These are phyloP conservation scores for Hypericum androsaemum DNA, from an alignment of 345 rosid species.

Conservation along the genomic window DNA sequence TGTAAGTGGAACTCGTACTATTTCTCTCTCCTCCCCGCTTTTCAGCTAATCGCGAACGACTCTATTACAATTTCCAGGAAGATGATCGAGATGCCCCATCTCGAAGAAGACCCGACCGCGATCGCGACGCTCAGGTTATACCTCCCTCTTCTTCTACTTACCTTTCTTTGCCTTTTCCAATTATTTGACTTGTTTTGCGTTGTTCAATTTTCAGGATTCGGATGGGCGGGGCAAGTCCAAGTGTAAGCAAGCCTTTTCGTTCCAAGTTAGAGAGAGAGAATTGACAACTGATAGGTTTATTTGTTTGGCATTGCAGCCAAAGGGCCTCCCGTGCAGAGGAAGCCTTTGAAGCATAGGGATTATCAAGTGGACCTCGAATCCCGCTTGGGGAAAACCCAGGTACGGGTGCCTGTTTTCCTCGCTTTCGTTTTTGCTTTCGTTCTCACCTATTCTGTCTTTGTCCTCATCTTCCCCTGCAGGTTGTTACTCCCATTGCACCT, in stretches of 20 bases:
- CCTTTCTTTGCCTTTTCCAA: neutral
- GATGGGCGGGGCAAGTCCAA: slow-evolving; percentile 59
- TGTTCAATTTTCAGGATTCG: slow-evolving; percentile 42
- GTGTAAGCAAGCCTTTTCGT: slow-evolving; percentile 29
- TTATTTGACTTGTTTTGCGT: neutral
- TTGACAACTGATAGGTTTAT: neutral
- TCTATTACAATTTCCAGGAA: too few relatives aligned
- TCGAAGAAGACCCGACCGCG: too few relatives aligned
- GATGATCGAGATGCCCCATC: too few relatives aligned
- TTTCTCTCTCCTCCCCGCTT: neutral
- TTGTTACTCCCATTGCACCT: slow-evolving; percentile 96
- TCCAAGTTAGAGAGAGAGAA: neutral
- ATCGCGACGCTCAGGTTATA: too few relatives aligned
- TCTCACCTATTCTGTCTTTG: neutral
- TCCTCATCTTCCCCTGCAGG: slow-evolving; percentile 34
- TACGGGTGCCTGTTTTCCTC: neutral
- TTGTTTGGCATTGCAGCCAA: slow-evolving; percentile 36
- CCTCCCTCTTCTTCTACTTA: neutral
- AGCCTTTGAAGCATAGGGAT: slow-evolving; percentile 95
- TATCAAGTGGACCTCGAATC: slow-evolving; percentile 92
- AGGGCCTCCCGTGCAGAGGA: slow-evolving; percentile 89
- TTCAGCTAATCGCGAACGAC: too few relatives aligned
- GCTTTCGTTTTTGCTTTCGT: neutral
- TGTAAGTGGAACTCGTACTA: neutral
- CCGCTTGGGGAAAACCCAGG: slow-evolving; percentile 95